Conservation (phyloP, 1,139 yeast genomes). For the Zygosaccharomyces pseudobailii region DNA sequence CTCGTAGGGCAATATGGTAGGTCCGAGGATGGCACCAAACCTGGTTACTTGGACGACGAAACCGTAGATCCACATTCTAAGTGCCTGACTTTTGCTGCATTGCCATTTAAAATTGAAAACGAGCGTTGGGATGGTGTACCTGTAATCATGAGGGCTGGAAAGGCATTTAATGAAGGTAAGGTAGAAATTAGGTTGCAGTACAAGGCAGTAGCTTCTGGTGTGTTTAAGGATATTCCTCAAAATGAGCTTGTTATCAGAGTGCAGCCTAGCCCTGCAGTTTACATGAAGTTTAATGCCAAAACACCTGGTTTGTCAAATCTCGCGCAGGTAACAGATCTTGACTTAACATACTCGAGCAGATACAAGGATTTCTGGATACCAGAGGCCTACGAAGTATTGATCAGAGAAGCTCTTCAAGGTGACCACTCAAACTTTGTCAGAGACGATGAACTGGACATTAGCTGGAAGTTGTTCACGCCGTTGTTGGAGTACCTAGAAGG, state of each 20-base stretch:
- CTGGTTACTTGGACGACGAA: slow-evolving; percentile 87
- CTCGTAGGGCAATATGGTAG: slow-evolving; percentile 83
- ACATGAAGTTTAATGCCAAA: slow-evolving; percentile 86
- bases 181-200: slow-evolving; percentile 94
- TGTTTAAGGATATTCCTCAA: slow-evolving; percentile 75
- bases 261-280: slow-evolving; percentile 93
- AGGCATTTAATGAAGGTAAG: slow-evolving; percentile 85
- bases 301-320: slow-evolving; percentile 85
- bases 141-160: slow-evolving; percentile 91
- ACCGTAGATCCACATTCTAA: slow-evolving; percentile 80
- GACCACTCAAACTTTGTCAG: slow-evolving; percentile 97
- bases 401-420: slow-evolving; percentile 84
- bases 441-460: slow-evolving; percentile 92
- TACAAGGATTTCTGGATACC: slow-evolving; percentile 92
- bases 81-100: slow-evolving; percentile 89
- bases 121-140: slow-evolving; percentile 99
- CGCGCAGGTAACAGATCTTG: slow-evolving; percentile 83
- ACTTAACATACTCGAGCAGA: slow-evolving; percentile 76
- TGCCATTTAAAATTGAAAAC: slow-evolving; percentile 70
- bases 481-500: slow-evolving; percentile 74
- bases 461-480: slow-evolving; percentile 94
- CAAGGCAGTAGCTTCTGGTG: slow-evolving; percentile 78
- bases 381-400: slow-evolving; percentile 94
- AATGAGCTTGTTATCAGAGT: slow-evolving; percentile 90
- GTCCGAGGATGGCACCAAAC: slow-evolving; percentile 83